Percentiles rank a stretch among this genome's conserved stretches.
Evolutionary conservation across 2,329 filamentous ascomycete genomes (phyloP).

Genomic region (Stagonosporopsis rhizophila): DNA sequence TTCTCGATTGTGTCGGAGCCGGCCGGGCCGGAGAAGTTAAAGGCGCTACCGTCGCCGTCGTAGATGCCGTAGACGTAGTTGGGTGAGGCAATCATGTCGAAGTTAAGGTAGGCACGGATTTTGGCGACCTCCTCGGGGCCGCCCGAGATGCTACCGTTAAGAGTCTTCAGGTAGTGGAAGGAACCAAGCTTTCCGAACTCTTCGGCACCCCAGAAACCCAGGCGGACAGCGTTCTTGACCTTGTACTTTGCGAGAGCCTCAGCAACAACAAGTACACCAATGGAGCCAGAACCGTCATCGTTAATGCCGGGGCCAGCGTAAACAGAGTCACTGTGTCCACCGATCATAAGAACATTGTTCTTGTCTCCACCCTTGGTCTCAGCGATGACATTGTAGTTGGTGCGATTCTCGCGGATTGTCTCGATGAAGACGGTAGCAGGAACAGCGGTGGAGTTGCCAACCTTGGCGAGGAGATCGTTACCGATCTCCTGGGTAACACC

Average conservation of each 20-base stretch:
- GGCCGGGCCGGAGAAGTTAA: conserved; percentile 47
- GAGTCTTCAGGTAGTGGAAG: conserved; percentile 48
- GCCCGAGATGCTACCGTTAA: conserved; percentile 44
- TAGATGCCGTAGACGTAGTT: conserved; percentile 52
- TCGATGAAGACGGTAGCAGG: conserved; percentile 49
- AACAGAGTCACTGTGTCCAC: conserved; percentile 52
- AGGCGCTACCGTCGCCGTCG: conserved; percentile 48
- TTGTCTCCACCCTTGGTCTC: conserved; percentile 51
- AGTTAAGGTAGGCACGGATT: conserved; percentile 53
- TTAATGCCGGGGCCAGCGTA: conserved; percentile 54
- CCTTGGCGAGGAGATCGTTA: conserved; percentile 59
- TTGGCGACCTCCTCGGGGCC: conserved; percentile 43
- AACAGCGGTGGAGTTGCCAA: conserved; percentile 54
- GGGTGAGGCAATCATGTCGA: conserved; percentile 53
- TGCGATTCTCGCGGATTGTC: conserved; percentile 55
- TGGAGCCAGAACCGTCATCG: conserved; percentile 52
- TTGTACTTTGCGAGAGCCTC: conserved; percentile 50
- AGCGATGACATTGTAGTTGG: conserved; percentile 52
- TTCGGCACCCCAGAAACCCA: conserved; percentile 52
- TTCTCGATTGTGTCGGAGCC: conserved; percentile 47
- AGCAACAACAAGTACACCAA: conserved; percentile 49
- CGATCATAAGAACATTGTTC: conserved; percentile 50
- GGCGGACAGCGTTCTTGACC: conserved; percentile 50
- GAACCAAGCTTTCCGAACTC: conserved; percentile 52
- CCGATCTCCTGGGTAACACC: conserved; percentile 69